A percentile compares a stretch with the other conserved stretches of the same genome.
Evolutionary conservation across 106 monocot genomes (phyloP).

Genomic region (Acanthochlamys bracteata): DNA sequence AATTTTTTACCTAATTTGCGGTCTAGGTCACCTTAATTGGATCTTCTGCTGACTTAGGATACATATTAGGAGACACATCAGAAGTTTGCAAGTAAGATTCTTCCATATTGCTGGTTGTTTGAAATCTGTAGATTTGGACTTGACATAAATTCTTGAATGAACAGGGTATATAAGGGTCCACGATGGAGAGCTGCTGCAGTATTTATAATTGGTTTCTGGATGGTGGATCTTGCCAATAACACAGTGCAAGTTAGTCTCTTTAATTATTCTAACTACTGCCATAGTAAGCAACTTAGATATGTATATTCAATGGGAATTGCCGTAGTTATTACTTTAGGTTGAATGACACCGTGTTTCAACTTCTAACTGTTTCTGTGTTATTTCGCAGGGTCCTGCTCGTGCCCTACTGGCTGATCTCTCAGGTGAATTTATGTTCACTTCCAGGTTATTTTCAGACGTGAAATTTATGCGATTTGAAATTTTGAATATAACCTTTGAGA

Average conservation of each 20-base stretch:
- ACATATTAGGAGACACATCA: slow-evolving; percentile 75
- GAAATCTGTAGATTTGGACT: not conserved
- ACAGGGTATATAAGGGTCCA: slow-evolving; percentile 80
- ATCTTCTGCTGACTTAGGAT: slow-evolving; percentile 91
- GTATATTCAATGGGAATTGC: not conserved
- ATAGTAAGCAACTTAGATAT: not conserved
- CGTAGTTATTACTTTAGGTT: not conserved
- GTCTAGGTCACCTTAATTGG: slow-evolving; percentile 85
- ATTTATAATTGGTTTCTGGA: slow-evolving; percentile 93
- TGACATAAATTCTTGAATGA: not conserved
- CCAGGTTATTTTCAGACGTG: slow-evolving; percentile 5
- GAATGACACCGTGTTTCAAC: not conserved
- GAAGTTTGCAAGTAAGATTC: slow-evolving; percentile 75
- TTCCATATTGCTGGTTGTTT: not conserved
- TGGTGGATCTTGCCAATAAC: slow-evolving; percentile 98
- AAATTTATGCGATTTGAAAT: not conserved
- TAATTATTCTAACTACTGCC: not conserved
- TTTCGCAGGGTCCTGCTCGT: slow-evolving; percentile 86
- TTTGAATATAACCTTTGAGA: not conserved
- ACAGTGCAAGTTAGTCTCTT: slow-evolving; percentile 70
- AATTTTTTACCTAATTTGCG: slow-evolving; percentile 5
- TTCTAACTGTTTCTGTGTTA: not conserved
- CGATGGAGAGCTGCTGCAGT: slow-evolving; percentile 74
- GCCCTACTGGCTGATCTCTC: slow-evolving; percentile 96
- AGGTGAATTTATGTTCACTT: slow-evolving; percentile 42